Conservation (phyloP, 495 filamentous ascomycete species). For the Glutinoglossum americanum region DNA sequence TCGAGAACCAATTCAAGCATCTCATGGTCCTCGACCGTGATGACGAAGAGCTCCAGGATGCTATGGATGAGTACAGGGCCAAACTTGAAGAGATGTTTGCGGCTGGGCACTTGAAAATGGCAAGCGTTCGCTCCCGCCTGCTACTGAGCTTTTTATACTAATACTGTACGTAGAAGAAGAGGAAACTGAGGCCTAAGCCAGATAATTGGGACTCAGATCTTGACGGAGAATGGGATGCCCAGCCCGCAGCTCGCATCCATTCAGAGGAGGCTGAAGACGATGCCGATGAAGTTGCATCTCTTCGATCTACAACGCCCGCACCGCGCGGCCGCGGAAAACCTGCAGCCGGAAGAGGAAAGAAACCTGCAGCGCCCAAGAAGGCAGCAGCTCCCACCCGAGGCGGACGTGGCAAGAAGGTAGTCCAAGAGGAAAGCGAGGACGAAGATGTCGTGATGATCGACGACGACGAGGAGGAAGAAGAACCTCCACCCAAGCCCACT, state of each 20-base stretch:
- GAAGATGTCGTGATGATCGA: conserved; percentile 38
- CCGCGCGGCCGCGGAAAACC: conserved; percentile 28
- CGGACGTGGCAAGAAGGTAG: conserved; percentile 9
- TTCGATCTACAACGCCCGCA: conserved; percentile 13
- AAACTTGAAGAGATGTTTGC: conserved; percentile 52
- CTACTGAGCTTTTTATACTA: background rate
- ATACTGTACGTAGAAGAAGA: conserved; percentile 18
- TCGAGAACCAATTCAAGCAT: conserved; percentile 54
- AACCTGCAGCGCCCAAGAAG: conserved; percentile 18
- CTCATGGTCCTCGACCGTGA: conserved; percentile 43
- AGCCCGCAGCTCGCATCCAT: conserved; percentile 44
- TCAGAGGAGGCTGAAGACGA: conserved; percentile 30
- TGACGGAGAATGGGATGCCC: conserved; percentile 68
- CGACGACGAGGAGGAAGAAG: conserved; percentile 33
- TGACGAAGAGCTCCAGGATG: conserved; percentile 42
- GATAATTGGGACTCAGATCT: conserved; percentile 69
- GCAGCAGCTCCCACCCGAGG: background rate
- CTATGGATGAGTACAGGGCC: conserved; percentile 48
- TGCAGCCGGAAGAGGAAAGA: conserved; percentile 19
- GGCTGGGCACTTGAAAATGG: conserved; percentile 39
- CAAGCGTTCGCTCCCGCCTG: conserved; percentile 11
- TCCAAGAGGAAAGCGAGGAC: conserved; percentile 8
- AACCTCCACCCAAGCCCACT: conserved; percentile 18
- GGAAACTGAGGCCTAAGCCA: conserved; percentile 53
- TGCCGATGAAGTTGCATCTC: conserved; percentile 21